Percentiles rank a stretch among this genome's conserved stretches.
Conservation (phyloP, 129 eudicot genomes). For the Scalesia atractyloides region DNA sequence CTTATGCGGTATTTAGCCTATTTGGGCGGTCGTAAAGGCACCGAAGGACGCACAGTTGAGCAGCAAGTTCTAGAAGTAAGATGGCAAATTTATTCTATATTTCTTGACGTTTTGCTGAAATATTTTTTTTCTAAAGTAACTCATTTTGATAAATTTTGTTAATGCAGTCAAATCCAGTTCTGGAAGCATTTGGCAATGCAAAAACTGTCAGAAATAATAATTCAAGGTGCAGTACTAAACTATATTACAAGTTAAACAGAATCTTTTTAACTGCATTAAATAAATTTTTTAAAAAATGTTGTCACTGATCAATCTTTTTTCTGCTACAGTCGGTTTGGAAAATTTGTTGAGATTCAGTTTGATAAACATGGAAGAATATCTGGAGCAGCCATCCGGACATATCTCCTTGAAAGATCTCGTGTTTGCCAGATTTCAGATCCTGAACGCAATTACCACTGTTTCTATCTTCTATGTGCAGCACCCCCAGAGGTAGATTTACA, state of each 20-base stretch:
- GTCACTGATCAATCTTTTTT: constrained; percentile 14
- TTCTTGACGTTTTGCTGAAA: not conserved
- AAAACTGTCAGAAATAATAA: constrained; percentile 97
- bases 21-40: constrained; percentile 94
- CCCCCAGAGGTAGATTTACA: constrained; percentile 73
- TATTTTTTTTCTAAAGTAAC: constrained; percentile 16
- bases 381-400: constrained; percentile 95
- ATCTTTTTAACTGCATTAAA: not conserved
- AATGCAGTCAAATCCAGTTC: constrained; percentile 96
- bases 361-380: constrained; percentile 94
- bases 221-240: constrained; percentile 61
- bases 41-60: constrained; percentile 97
- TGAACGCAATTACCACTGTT: constrained; percentile 97
- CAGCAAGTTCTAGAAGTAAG: constrained; percentile 98
- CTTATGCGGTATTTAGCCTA: constrained; percentile 99
- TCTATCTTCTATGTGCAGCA: constrained; percentile 96
- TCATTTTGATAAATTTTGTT: constrained; percentile 25
- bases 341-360: constrained; percentile 96
- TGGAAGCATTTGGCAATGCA: constrained; percentile 99
- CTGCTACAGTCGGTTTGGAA: constrained; percentile 91
- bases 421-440: constrained; percentile 97
- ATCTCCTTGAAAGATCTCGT: constrained; percentile 98
- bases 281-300: constrained; percentile 22
- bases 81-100: constrained; percentile 12
- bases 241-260: constrained; percentile 10